Percentiles rank a stretch among this genome's conserved stretches.
Conservation (phyloP, 208 protist species). For the Giardia duodenalis region DNA sequence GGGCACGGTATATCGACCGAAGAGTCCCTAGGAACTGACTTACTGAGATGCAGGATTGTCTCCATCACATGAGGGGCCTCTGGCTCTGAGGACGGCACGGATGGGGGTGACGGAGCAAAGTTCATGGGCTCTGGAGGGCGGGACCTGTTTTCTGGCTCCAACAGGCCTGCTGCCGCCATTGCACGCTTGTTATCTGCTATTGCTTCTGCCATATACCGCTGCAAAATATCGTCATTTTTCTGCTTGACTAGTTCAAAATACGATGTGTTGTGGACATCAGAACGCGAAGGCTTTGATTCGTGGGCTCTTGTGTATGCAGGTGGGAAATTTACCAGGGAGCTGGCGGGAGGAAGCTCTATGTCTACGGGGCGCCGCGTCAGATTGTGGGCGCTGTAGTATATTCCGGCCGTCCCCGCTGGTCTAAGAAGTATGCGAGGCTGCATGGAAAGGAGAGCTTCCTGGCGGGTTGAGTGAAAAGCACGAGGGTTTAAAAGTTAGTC, state of each 20-base stretch:
- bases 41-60: background rate
- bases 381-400: background rate
- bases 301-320: background rate
- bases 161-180: background rate
- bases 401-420: background rate
- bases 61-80: background rate
- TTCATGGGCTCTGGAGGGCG: background rate
- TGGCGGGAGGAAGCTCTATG: background rate
- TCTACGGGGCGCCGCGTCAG: background rate
- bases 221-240: background rate
- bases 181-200: background rate
- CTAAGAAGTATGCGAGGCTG: background rate
- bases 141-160: background rate
- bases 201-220: background rate
- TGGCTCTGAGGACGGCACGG: background rate
- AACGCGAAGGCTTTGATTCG: background rate
- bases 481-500: no score
- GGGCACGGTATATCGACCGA: background rate
- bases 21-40: background rate
- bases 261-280: background rate
- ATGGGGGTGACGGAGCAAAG: background rate
- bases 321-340: background rate
- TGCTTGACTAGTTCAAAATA: background rate
- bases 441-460: background rate
- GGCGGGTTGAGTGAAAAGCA: no score